phyloP scores from a whole-genome alignment of 805 yeast genomes.

The Torulaspora gathmanii region DNA sequence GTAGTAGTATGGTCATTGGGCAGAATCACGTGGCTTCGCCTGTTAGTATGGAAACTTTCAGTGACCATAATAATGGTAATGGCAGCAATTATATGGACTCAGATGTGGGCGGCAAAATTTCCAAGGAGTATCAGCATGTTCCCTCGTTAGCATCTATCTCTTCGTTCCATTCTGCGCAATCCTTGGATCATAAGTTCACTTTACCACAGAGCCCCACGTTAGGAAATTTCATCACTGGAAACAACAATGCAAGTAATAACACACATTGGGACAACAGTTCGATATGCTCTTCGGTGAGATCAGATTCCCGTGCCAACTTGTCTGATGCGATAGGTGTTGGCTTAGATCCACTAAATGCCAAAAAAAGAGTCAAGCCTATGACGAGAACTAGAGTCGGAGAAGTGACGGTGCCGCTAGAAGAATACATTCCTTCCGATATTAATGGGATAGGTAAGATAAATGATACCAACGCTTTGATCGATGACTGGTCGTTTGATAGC shows the following conservation, averaged over 20 bases:
- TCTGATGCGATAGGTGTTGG: conserved; percentile 22
- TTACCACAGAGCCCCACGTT: conserved; percentile 32
- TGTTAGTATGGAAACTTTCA: conserved; percentile 12
- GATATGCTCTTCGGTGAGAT: conserved; percentile 19
- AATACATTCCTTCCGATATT: conserved; percentile 34
- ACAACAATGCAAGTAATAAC: conserved; percentile 4
- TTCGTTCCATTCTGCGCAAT: conserved; percentile 33
- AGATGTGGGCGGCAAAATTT: conserved; percentile 26
- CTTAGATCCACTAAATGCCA: conserved; percentile 27
- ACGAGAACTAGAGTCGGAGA: conserved; percentile 37
- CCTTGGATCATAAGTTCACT: conserved; percentile 29
- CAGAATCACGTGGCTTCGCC: conserved; percentile 15
- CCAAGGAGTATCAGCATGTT: conserved; percentile 31
- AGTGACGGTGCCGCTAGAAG: conserved; percentile 38
- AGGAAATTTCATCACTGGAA: conserved; percentile 5
- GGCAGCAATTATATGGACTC: conserved; percentile 21
- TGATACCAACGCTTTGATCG: conserved; percentile 15
- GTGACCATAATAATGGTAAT: conserved; percentile 10
- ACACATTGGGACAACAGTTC: conserved; percentile 20
- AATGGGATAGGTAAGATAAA: conserved; percentile 33
- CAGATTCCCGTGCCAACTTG: conserved; percentile 20
- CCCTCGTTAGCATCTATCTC: conserved; percentile 32
- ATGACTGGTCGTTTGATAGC: conserved; percentile 15
- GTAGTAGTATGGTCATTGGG: conserved; percentile 1
- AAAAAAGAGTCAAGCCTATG: conserved; percentile 24